phyloP scores from a whole-genome alignment of 202 grass and related monocot genomes.

The Brachypodium distachyon region DNA sequence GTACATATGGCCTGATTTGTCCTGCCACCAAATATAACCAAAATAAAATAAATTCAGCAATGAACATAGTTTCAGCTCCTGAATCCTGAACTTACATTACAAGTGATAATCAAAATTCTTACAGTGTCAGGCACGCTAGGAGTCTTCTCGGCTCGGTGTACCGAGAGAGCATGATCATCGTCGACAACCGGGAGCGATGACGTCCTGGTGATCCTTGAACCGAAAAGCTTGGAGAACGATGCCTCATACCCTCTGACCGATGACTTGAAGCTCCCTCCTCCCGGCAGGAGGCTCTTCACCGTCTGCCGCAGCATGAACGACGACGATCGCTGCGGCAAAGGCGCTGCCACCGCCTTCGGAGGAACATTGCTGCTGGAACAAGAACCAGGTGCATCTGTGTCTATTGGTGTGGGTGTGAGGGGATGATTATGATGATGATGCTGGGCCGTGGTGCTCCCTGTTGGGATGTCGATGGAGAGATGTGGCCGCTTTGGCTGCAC shows the following conservation, averaged over 20 bases:
- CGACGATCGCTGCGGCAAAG: constrained; percentile 38
- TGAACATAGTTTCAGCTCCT: background rate
- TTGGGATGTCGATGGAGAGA: constrained; percentile 56
- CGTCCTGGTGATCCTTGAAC: constrained; percentile 32
- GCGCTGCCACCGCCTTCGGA: background rate
- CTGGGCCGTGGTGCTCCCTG: background rate
- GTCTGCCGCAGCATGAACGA: constrained; percentile 46
- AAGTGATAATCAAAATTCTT: background rate
- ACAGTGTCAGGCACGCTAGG: background rate
- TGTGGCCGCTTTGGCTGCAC: constrained; percentile 20
- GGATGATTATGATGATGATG: too few species aligned
- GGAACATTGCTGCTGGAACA: constrained; percentile 16
- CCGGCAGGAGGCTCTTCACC: constrained; percentile 42
- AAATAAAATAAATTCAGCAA: background rate
- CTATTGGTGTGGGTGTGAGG: background rate
- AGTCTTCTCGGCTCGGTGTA: background rate
- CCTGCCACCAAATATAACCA: constrained; percentile 25
- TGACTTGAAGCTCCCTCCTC: constrained; percentile 57
- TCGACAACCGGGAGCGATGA: constrained; percentile 36
- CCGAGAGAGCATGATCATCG: background rate
- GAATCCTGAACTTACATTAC: background rate
- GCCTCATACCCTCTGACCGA: constrained; percentile 33
- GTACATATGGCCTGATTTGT: constrained; percentile 40
- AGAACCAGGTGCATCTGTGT: constrained; percentile 9
- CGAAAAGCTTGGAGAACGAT: constrained; percentile 54